These are phyloP conservation scores for Tetrapisispora pingtungensis DNA, from an alignment of 805 yeast genomes.

Conservation along the genomic window DNA sequence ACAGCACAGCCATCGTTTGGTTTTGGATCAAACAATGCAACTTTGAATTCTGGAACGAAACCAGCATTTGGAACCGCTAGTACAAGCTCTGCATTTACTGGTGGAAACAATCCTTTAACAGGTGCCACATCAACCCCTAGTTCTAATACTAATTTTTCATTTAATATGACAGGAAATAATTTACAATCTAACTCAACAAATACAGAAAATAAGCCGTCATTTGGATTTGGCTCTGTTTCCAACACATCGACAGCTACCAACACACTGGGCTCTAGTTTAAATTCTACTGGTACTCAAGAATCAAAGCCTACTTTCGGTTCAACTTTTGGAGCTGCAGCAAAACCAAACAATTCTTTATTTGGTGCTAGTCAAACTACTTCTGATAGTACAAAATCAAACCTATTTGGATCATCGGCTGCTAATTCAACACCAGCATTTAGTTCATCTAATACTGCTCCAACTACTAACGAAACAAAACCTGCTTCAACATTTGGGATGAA, in stretches of 20 bases:
- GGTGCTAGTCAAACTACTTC: not conserved
- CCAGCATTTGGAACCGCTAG: conserved; percentile 5
- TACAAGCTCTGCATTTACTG: not conserved
- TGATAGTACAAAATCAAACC: not conserved
- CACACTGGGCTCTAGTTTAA: not conserved
- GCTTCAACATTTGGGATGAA: conserved; percentile 10
- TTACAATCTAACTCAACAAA: not conserved
- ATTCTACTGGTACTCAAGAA: not conserved
- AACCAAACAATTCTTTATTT: not conserved
- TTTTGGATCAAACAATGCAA: conserved; percentile 7
- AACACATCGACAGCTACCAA: not conserved
- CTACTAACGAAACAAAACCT: conserved; percentile 6
- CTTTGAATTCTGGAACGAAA: not conserved
- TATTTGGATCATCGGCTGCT: not conserved
- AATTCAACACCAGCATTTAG: not conserved
- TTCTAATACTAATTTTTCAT: conserved; percentile 5
- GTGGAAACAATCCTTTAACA: not conserved
- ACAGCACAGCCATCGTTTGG: conserved; percentile 10
- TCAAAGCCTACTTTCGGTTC: not conserved
- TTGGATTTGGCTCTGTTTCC: not conserved
- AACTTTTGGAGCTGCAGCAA: conserved; percentile 3
- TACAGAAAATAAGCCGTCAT: not conserved
- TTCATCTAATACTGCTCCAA: not conserved
- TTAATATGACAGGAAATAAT: not conserved
- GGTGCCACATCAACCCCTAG: conserved; percentile 1